Percentiles rank a stretch among this genome's conserved stretches.
Evolutionary conservation across 106 monocot species (phyloP).

Genomic region (Allium cepa): DNA sequence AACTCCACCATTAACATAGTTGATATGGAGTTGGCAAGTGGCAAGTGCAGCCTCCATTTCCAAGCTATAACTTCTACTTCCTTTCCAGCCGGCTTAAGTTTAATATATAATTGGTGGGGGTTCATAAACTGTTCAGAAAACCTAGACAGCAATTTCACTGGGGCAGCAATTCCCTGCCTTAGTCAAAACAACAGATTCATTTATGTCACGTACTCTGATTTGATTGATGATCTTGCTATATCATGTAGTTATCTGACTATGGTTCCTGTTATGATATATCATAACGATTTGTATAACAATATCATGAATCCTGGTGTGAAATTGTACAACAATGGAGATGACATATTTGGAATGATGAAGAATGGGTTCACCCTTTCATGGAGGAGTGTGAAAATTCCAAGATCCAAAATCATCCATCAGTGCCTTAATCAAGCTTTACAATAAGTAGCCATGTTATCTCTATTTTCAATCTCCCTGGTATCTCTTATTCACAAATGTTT

Average conservation of each 20-base stretch:
- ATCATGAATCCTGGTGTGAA: background rate
- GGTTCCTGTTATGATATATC: background rate
- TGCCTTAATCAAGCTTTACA: too few relatives aligned
- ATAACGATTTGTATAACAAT: background rate
- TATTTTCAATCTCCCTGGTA: background rate
- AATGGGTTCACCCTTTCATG: background rate
- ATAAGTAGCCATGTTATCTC: too few relatives aligned
- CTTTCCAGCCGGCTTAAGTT: background rate
- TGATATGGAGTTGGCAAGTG: background rate
- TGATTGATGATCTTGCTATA: background rate
- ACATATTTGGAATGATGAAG: background rate
- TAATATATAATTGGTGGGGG: background rate
- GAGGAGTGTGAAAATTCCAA: background rate
- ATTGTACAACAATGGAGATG: background rate
- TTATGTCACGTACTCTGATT: background rate
- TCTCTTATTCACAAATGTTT: background rate
- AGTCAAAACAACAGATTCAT: background rate
- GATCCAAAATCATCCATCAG: too few relatives aligned
- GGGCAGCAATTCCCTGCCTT: background rate
- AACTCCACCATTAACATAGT: background rate
- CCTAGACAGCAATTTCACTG: background rate
- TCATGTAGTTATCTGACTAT: background rate
- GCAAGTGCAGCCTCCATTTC: background rate
- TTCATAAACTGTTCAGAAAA: background rate
- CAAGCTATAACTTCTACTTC: background rate